These are phyloP conservation scores for Fraxinus baroniana DNA, from an alignment of 305 asterid genomes.

Conservation along the genomic window DNA sequence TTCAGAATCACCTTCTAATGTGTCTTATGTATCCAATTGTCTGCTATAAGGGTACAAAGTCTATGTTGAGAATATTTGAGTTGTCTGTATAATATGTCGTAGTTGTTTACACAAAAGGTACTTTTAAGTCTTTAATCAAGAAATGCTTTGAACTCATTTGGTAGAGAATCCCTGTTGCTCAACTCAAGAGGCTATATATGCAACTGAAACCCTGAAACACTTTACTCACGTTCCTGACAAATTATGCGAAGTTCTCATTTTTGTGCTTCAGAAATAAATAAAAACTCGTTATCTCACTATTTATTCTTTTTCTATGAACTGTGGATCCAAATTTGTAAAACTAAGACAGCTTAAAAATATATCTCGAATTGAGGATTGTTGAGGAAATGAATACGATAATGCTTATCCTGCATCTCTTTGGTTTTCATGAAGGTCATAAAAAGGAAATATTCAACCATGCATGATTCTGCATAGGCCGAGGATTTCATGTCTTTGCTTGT, in stretches of 20 bases:
- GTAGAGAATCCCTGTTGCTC: neutral
- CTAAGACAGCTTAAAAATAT: neutral
- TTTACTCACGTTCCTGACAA: neutral
- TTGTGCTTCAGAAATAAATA: too few relatives aligned
- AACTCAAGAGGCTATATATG: neutral
- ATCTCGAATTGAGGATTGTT: neutral
- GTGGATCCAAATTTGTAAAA: neutral
- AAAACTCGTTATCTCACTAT: neutral
- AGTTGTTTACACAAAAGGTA: too few relatives aligned
- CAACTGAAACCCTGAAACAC: neutral
- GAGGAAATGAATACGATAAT: neutral
- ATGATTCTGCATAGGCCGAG: neutral
- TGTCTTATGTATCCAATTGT: too few relatives aligned
- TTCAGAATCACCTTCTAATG: too few relatives aligned
- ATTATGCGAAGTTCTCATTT: neutral
- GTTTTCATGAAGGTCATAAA: neutral
- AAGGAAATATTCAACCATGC: neutral
- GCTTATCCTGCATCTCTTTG: neutral
- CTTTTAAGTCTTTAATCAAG: neutral
- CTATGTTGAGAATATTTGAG: too few relatives aligned
- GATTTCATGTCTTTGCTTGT: neutral
- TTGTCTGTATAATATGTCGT: too few relatives aligned
- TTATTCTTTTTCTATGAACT: neutral
- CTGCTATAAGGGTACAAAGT: too few relatives aligned
- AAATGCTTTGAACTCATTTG: neutral